Evolutionary conservation across 2,329 filamentous ascomycete genomes (phyloP), one percentile per base, ranked within the genome.

Genomic region (Alternaria incomplexa): DNA sequence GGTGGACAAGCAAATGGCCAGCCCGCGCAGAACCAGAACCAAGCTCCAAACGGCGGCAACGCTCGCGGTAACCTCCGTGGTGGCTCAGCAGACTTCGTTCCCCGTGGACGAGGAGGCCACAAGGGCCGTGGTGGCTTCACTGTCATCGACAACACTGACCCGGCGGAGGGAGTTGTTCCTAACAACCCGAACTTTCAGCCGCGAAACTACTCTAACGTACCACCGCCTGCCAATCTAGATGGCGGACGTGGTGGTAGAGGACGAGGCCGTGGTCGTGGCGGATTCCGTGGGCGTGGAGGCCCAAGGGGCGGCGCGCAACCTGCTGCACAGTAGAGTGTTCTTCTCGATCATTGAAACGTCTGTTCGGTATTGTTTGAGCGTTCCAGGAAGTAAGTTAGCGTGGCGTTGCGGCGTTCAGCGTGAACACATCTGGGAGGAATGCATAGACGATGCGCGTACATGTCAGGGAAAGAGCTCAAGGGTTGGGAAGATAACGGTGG

Each of bases 151-250:
- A 85, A 83, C 66, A 81, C 77, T 53, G 84, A 88, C 68, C 83
- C 85, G 5, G 77, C 81, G 7, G 83, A 84, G 26, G 86, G 85
- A n/a, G 79, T 89, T 3, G 73, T 88, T 15, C 76, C 81, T 58
- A 83, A 85, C 70, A 88, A 88, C 72, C 85, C 85, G 1, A 81
- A 83, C 54, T 89, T 89, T 79, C 81, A 82, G 26, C 85, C 86
- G 5, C 84, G 86, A 55, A 76, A 73, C 62, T 81, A 81, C 67
- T 76, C 69, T 15, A 77, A 70, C 48, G 78, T 79, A 3, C 76
- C 79, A 10, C 79, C 79, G 7, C 79, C 79, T 6, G 68, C 77
- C 17, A 77, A 65, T 20, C 58, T 80, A 43, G 76, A 80, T 51
- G 72, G 67, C 36, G 60, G 64, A 17, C 67, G 73, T 40, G 71